Evolutionary conservation across 169 alveolate species (phyloP), one percentile per base, ranked within the genome.

Genomic region (Besnoitia besnoiti): DNA sequence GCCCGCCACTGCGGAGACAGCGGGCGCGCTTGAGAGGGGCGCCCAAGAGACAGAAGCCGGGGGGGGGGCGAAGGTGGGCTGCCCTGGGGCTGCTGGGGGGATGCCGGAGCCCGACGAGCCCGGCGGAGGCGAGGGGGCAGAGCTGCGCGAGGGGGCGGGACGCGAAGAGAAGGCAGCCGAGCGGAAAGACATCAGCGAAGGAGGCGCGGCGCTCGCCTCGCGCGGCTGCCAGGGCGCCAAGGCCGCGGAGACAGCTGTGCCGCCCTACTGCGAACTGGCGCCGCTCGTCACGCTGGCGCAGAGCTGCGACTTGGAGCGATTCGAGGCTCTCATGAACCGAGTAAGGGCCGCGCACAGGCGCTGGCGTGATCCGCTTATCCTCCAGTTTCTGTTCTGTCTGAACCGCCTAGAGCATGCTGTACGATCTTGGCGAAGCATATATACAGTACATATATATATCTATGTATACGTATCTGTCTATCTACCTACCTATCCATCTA

Each of bases 231-330:
- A 7, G 0, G 55, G 62, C 16, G 30, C 79, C 27, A 42, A 12
- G 3, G 33, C 35, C 37, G 50, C 62, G 82, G 90, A 55, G 33
- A 51, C 88, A 51, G 91, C 62, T 3, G 94, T 91, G 0, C 94
- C 94, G 55, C 90, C 94, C 24, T 92, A 92, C 90, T 92, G 92
- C 79, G 93, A 92, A 77, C 75, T 92, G 7, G 94, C 94, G 35
- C 94, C 94, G 10, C 92, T 92, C n/a, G 90, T 92, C 0, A 84
- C 87, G 19, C 85, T 92, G 0, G 82, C 90, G 21, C 75, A 90
- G 16, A 44, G 79, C 49, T 40, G 50, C 42, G 85, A 42, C 14
- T 51, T 92, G 12, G 94, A 82, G n/a, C 85, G 77, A 50, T 85
- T 92, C 46, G 94, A 92, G 24, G 85, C 82, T 8, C 88, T 85